Evolutionary conservation across 2,329 filamentous ascomycete genomes (phyloP), one percentile per base, ranked within the genome.

Genomic region (Exophiala sp.): DNA sequence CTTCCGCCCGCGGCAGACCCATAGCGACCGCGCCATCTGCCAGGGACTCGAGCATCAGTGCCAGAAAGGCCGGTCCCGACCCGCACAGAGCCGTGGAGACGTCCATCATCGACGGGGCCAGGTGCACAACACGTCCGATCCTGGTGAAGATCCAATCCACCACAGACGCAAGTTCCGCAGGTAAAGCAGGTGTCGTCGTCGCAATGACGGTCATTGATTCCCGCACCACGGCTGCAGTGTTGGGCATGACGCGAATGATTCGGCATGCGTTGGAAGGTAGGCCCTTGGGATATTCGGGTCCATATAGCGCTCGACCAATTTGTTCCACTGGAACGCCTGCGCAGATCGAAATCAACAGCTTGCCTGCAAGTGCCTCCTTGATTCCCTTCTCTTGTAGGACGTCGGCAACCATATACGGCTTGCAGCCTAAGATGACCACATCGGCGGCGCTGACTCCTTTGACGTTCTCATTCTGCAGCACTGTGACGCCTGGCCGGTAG

Each of bases 151-250:
- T 78, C 68, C 78, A 81, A 18, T 70, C 69, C 1, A 79, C 69
- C 5, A 81, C 64, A 14, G 62, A 61, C 7, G 66, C 58, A 46
- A 71, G 70, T 10, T 69, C 63, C 1, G 67, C 58, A 2, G 67
- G 63, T 1, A 79, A 67, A 3, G 76, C 72, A 1, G 75, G 73
- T 2, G 66, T 68, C 1, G 69, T 66, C 1, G 76, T 81, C 41
- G 80, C 82, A 58, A 95, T 84, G 46, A 93, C 81, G 2, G 84
- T 91, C 86, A 93, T 93, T 59, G 80, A 83, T 68, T 94, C 83
- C 40, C 86, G 73, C 50, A 94, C 84, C 42, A 86, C 76, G 21
- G 83, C 82, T 9, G 88, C 87, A 0, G 86, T 90, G 71, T 94
- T 94, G 60, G 88, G 88, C 80, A 94, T 88, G 47, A 85, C 87